Evolutionary conservation across 2,329 filamentous ascomycete genomes (phyloP).

Genomic region (Diplocarpon rosae): DNA sequence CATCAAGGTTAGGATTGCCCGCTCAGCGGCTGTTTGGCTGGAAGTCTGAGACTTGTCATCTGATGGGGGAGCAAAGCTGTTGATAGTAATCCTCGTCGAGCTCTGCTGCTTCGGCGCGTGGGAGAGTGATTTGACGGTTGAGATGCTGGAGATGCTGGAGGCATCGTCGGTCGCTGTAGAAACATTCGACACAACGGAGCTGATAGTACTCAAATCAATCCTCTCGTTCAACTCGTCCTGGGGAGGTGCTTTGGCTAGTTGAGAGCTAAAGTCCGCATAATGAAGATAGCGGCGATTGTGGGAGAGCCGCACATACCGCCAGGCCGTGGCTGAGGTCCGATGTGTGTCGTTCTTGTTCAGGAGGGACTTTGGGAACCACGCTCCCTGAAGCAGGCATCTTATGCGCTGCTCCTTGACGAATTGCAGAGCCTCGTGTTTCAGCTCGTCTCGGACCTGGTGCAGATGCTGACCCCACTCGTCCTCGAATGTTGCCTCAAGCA

Average conservation of each 20-base stretch:
- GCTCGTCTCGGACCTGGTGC: constrained; percentile 78
- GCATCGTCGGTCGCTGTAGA: constrained; percentile 35
- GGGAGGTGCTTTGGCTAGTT: constrained; percentile 52
- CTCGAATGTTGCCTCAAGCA: constrained; percentile 84
- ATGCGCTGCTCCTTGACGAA: constrained; percentile 97
- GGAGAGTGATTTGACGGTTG: constrained; percentile 30
- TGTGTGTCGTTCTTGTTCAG: constrained; percentile 31
- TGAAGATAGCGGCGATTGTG: constrained; percentile 86
- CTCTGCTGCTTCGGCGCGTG: constrained; percentile 10
- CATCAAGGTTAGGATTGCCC: constrained; percentile 70
- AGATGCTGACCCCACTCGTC: constrained; percentile 90
- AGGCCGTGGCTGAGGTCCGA: constrained; percentile 29
- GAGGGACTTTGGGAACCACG: constrained; percentile 59
- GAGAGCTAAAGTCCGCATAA: constrained; percentile 71
- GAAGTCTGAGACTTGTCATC: constrained; percentile 20
- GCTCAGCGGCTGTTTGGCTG: constrained; percentile 44
- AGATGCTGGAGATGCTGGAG: constrained; percentile 32
- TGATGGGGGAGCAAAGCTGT: constrained; percentile 45
- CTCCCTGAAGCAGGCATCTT: constrained; percentile 74
- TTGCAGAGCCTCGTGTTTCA: constrained; percentile 82
- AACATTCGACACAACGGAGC: constrained; percentile 89
- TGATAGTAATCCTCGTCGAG: constrained; percentile 81
- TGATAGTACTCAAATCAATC: constrained; percentile 78
- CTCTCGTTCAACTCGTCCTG: constrained; percentile 68
- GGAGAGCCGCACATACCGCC: constrained; percentile 79